A percentile compares a stretch with the other conserved stretches of the same genome.
Conservation (phyloP, 106 monocot genomes). For the Alisma plantagoaquatica region DNA sequence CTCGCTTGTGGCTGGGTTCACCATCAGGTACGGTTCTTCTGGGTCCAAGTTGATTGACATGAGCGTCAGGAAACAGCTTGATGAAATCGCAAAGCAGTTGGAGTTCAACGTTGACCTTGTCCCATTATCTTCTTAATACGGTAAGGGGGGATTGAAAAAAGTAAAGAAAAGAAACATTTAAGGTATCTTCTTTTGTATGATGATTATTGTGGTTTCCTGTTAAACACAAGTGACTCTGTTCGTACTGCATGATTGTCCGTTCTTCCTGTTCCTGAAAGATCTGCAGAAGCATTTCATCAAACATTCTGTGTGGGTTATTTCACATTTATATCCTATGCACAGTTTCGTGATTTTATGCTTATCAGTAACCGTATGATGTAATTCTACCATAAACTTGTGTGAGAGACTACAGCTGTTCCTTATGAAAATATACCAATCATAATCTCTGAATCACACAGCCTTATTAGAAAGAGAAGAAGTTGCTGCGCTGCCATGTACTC, state of each 20-base stretch:
- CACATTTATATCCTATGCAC: too few relatives aligned
- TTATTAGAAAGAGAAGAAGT: too few relatives aligned
- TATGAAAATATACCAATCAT: too few relatives aligned
- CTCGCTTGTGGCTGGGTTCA: constrained; percentile 79
- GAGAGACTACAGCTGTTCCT: too few relatives aligned
- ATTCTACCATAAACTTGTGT: too few relatives aligned
- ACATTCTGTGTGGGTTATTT: too few relatives aligned
- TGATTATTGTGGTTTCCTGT: neutral
- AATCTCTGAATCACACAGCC: too few relatives aligned
- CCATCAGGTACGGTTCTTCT: constrained; percentile 52
- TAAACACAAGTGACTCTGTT: neutral
- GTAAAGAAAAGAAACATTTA: neutral
- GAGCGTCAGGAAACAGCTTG: constrained; percentile 87
- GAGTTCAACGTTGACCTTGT: constrained; percentile 42
- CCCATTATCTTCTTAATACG: constrained; percentile 16
- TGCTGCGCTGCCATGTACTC: too few relatives aligned
- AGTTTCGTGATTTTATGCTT: too few relatives aligned
- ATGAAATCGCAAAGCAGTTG: constrained; percentile 68
- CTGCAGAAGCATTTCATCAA: neutral
- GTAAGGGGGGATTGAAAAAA: too few relatives aligned
- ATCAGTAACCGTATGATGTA: too few relatives aligned
- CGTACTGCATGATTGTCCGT: neutral
- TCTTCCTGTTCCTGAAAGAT: neutral
- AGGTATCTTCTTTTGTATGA: neutral
- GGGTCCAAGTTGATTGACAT: constrained; percentile 87